Evolutionary conservation across 805 yeast genomes (phyloP).

Genomic region (Zygoascus flipseniorum): DNA sequence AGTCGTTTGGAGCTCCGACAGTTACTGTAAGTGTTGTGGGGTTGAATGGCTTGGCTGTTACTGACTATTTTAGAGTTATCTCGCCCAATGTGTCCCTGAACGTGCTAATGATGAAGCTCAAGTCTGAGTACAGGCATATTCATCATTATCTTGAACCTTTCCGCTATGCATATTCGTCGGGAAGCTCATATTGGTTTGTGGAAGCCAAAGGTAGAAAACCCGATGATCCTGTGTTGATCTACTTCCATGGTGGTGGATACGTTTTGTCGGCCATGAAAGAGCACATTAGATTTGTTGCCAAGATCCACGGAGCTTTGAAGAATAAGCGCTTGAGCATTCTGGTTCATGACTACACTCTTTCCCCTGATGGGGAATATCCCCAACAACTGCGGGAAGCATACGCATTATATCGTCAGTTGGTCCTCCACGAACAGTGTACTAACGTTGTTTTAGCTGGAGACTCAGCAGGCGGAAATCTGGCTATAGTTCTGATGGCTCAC

Average conservation of each 20-base stretch:
- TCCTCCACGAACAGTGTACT: constrained; percentile 6
- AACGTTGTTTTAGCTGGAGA: constrained; percentile 12
- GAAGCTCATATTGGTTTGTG: constrained; percentile 7
- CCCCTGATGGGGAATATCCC: constrained; percentile 9
- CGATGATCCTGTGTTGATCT: constrained; percentile 12
- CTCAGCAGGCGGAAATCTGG: constrained; percentile 15
- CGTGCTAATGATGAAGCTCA: background rate
- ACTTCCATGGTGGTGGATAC: constrained; percentile 16
- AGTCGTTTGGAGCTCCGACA: background rate
- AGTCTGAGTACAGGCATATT: background rate
- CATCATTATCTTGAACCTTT: background rate
- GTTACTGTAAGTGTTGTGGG: background rate
- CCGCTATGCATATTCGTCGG: background rate
- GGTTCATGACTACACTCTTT: constrained; percentile 7
- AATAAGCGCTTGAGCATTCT: constrained; percentile 11
- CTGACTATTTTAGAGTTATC: background rate
- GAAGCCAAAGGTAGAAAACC: constrained; percentile 10
- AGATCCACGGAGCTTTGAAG: constrained; percentile 2
- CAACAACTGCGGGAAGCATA: constrained; percentile 8
- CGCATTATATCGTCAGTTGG: constrained; percentile 5
- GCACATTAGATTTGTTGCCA: constrained; percentile 2
- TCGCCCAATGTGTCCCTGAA: background rate
- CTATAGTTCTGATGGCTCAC: constrained; percentile 7
- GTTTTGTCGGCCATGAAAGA: constrained; percentile 4
- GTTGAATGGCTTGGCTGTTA: background rate